Evolutionary conservation across 2,329 filamentous ascomycete genomes (phyloP).

Genomic region (Neonectria magnoliae): DNA sequence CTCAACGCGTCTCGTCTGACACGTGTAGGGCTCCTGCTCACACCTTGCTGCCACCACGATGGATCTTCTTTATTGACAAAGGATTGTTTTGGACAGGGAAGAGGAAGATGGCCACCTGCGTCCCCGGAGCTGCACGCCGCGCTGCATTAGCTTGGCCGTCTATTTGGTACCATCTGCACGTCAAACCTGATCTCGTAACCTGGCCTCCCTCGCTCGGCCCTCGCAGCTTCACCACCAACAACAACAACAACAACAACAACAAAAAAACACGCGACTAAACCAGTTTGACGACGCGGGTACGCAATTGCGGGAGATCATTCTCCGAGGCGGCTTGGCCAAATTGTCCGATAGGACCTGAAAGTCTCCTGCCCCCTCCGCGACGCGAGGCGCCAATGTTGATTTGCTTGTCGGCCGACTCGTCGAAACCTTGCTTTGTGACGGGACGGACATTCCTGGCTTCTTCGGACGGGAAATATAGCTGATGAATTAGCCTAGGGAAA

Average conservation of each 20-base stretch:
- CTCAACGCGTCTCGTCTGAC: constrained; percentile 35
- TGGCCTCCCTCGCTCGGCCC: background rate
- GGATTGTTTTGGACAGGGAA: constrained; percentile 5
- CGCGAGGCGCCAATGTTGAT: constrained; percentile 31
- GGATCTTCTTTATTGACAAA: constrained; percentile 18
- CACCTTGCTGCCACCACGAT: background rate
- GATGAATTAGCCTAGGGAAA: constrained; percentile 10
- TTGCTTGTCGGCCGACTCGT: constrained; percentile 22
- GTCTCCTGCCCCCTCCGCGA: constrained; percentile 9
- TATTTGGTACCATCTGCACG: constrained; percentile 6
- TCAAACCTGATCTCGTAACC: constrained; percentile 12
- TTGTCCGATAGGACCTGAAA: constrained; percentile 35
- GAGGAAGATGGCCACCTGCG: constrained; percentile 5
- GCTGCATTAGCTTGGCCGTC: constrained; percentile 14
- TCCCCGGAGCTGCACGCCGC: constrained; percentile 9
- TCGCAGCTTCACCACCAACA: constrained; percentile 1
- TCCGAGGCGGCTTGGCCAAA: constrained; percentile 26
- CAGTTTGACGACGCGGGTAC: background rate
- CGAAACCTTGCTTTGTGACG: constrained; percentile 28
- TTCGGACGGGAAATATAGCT: constrained; percentile 1
- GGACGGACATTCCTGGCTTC: background rate
- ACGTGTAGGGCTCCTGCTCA: constrained; percentile 25
- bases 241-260: background rate
- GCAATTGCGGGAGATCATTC: constrained; percentile 29
- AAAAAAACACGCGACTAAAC: background rate